Percentiles rank a stretch among this genome's conserved stretches.
Conservation (phyloP, 257 asterid species). For the Knoxia roxburghii region DNA sequence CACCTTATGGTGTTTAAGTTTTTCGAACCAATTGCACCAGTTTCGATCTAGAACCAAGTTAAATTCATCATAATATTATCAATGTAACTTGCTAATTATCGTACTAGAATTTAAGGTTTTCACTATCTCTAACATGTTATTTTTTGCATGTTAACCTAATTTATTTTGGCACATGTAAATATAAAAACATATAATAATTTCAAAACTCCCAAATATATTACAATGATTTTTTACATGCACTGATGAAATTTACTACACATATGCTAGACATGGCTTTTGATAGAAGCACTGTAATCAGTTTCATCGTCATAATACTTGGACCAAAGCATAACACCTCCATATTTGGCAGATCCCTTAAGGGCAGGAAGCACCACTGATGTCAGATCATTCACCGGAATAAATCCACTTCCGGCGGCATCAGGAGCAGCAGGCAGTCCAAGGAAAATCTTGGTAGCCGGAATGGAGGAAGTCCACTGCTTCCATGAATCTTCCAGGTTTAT, state of each 20-base stretch:
- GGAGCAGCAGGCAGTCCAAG: constrained; percentile 58
- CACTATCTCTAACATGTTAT: no score
- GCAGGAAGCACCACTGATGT: constrained; percentile 44
- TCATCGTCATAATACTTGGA: constrained; percentile 50
- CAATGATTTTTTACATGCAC: no score
- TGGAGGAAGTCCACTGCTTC: constrained; percentile 42
- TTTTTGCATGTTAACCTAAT: no score
- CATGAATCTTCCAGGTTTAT: constrained; percentile 32
- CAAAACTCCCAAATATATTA: no score
- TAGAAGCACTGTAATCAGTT: constrained; percentile 49
- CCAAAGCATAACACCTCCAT: constrained; percentile 70
- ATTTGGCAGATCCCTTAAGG: constrained; percentile 43
- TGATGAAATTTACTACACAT: background rate
- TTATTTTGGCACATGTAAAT: no score
- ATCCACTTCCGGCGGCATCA: constrained; percentile 56
- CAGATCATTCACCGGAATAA: constrained; percentile 40
- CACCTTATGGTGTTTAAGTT: no score
- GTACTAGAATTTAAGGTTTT: no score
- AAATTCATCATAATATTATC: no score
- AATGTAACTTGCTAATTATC: no score
- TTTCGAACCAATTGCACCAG: no score
- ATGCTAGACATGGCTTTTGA: constrained; percentile 37
- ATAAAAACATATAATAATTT: no score
- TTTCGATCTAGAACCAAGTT: no score
- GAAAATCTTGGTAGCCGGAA: constrained; percentile 43